Base-by-base conservation (phyloP, 306 rosid genomes). In the Cicer bijugum region DNA sequence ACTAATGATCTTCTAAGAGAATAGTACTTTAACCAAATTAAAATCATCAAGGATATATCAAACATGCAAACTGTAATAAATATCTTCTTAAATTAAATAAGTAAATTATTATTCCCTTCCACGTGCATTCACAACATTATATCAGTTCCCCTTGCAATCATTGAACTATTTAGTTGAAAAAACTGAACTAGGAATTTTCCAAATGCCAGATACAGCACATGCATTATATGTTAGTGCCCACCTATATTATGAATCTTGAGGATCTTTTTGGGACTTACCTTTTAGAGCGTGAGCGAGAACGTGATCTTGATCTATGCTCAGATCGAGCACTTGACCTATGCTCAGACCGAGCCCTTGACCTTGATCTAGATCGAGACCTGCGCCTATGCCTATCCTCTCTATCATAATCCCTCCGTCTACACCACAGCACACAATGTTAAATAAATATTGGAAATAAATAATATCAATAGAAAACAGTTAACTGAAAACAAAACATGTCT, bases 221-320 rank as follows among this genome's bases (percentile, higher is more conserved):
- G 46, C 57, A 63, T 68, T 14, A 11, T 56, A 57, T 33, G 53
- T 8, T n/a, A 57, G 40, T 37, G 37, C 56, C 71, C 47, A 14
- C 47, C 42, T 65, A 40, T n/a, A 37, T 2, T 51, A 7, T 19
- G 45, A 55, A 61, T 62, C 14, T 17, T 52, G 38, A 72, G 39
- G 9, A 61, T 61, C 66, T 17, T 43, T 10, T 15, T 4, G 68
- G 10, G 71, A 35, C 59, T 61, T 75, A 93, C 98, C 98, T 93
- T 87, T 93, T 93, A 17, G 98, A 93, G 56, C 96, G 96, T n/a
- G 98, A 86, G 6, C 97, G 96, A 23, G 98, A 91, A 6, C 94
- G 92, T 1, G 98, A 91, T 74, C 89, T 84, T 20, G 98, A 90
- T 62, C 82, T 84, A 74, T 78, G 98, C 81, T 91, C 97, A 66